Percentiles rank a stretch among this genome's conserved stretches.
Conservation (phyloP, 129 eudicot genomes). For the Deinandra increscens region DNA sequence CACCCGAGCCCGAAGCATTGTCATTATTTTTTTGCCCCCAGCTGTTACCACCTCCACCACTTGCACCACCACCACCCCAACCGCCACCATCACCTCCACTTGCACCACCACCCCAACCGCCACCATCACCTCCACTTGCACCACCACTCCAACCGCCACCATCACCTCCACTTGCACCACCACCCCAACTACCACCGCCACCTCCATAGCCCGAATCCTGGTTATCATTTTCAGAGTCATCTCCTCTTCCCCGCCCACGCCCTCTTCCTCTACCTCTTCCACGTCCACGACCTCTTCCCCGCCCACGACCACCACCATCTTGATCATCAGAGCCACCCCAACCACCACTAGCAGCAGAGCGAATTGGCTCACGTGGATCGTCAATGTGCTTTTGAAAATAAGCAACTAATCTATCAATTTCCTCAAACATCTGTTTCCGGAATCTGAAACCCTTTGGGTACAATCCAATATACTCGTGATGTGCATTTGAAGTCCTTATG, state of each 20-base stretch:
- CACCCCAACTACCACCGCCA: slow-evolving; percentile 25
- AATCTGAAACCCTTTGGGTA: slow-evolving; percentile 91
- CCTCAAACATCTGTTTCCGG: slow-evolving; percentile 78
- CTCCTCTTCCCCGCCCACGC: slow-evolving; percentile 48
- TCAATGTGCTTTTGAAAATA: slow-evolving; percentile 86
- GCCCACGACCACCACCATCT: slow-evolving; percentile 48
- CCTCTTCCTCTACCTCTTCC: slow-evolving; percentile 65
- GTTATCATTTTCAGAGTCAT: slow-evolving; percentile 27
- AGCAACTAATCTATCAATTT: slow-evolving; percentile 74
- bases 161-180: slow-evolving; percentile 10
- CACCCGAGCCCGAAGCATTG: background rate
- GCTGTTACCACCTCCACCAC: slow-evolving; percentile 9
- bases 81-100: slow-evolving; percentile 22
- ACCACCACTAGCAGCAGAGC: slow-evolving; percentile 57
- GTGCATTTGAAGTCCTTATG: slow-evolving; percentile 75
- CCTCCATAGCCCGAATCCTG: slow-evolving; percentile 54
- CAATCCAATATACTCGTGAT: slow-evolving; percentile 85
- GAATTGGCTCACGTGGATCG: slow-evolving; percentile 75
- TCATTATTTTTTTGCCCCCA: slow-evolving; percentile 14
- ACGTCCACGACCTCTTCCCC: slow-evolving; percentile 49
- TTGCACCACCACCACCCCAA: slow-evolving; percentile 30
- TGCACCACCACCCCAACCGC: slow-evolving; percentile 39
- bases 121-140: slow-evolving; percentile 35
- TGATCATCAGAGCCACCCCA: slow-evolving; percentile 66
- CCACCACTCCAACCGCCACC: slow-evolving; percentile 26